Evolutionary conservation across 1,284 basidiomycete species (phyloP).

Genomic region (Ganoderma leucocontextum): DNA sequence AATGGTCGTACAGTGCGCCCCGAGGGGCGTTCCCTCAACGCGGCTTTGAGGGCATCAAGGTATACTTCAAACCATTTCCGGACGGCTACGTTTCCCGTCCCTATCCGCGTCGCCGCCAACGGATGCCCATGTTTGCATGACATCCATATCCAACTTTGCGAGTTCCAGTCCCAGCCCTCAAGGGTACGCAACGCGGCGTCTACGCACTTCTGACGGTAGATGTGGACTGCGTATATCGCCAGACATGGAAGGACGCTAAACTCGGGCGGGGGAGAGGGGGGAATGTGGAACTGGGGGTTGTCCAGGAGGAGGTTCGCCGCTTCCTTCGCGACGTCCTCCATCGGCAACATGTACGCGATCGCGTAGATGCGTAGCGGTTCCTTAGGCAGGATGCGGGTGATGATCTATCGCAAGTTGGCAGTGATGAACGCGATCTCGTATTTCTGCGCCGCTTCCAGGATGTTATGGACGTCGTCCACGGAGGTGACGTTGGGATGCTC

Average conservation of each 20-base stretch:
- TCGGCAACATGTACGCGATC: conserved; percentile 20
- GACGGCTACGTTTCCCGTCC: background rate
- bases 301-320: background rate
- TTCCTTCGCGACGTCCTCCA: conserved; percentile 14
- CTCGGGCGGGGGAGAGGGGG: background rate
- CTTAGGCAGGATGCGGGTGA: conserved; percentile 3
- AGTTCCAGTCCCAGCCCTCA: background rate
- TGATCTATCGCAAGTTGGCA: conserved; percentile 6
- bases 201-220: background rate
- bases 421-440: conserved; percentile 29
- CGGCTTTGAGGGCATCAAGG: background rate
- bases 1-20: background rate
- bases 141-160: background rate
- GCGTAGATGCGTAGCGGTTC: conserved; percentile 25
- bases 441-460: conserved; percentile 34
- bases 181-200: background rate
- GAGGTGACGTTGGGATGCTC: conserved; percentile 35
- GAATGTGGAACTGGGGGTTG: background rate
- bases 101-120: fast-evolving
- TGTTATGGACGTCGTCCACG: conserved; percentile 13
- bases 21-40: background rate
- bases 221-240: background rate
- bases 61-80: background rate
- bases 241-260: background rate
- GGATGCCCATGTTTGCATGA: background rate